Base-by-base conservation (phyloP, 768 basidiomycete genomes). In the Pholiota molesta region DNA sequence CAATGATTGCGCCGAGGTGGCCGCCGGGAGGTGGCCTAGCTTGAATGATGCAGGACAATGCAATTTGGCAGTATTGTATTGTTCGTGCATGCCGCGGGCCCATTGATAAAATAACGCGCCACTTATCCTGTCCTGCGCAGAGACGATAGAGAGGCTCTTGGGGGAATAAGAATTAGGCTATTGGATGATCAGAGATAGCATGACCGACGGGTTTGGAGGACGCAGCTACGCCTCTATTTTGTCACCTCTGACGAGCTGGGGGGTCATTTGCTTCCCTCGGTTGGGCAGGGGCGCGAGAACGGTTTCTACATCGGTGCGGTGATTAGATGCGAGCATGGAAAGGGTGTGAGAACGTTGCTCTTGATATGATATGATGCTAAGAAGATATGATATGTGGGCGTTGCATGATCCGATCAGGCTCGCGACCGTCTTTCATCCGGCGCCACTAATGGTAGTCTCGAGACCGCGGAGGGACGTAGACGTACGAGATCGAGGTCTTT, bases 351-450 rank as follows among this genome's bases (percentile, higher is more conserved):
- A 60, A 64, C 29, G 52, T 39, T 51, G 55, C 35, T 42, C 59
- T 59, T 63, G 65, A 63, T 66, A 66, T 66, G 65, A 66, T 66
- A 58, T 51, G 55, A 49, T 64, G 55, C 49, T 57, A 62, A 62
- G 57, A 47, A 57, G 60, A 59, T 59, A 57, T 64, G 64, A 65
- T 65, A 65, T 59, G 60, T 57, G 49, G 29, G 57, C 31, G 39
- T 21, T 52, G 44, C 31, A 28, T 64, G 65, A 66, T 66, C 65
- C 65, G 65, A 66, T 66, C 62, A 63, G 61, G 62, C n/a, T 53
- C 35, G 51, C 58, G 57, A 40, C 44, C 44, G 47, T 47, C 28
- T 49, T 57, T 33, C 5, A 44, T 45, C 40, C 44, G 40, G 28
- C 19, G 37, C 42, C 19, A 44, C 16, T 45, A 16, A 19, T 10